Evolutionary conservation across 2,329 filamentous ascomycete genomes (phyloP).

Genomic region (Septoria petroselini): DNA sequence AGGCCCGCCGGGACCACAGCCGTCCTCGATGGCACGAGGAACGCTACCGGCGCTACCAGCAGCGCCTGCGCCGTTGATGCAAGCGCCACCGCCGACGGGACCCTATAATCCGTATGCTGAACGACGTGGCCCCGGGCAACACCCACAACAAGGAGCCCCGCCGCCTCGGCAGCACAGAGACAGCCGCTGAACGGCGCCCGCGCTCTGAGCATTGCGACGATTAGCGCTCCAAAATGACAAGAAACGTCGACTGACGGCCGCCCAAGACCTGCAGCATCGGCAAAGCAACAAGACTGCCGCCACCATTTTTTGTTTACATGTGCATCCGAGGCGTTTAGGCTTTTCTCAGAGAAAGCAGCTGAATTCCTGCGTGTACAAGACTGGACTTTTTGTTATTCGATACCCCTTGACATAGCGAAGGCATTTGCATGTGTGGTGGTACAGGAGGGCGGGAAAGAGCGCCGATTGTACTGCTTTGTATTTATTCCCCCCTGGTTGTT

Average conservation of each 20-base stretch:
- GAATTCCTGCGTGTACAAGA: conserved; percentile 7
- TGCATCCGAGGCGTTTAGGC: not conserved
- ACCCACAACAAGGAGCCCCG: not conserved
- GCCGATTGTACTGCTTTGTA: not conserved
- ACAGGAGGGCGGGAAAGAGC: conserved; percentile 1
- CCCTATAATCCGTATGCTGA: conserved; percentile 37
- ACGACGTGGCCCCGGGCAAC: conserved; percentile 13
- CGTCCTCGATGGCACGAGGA: conserved; percentile 23
- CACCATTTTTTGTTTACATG: not conserved
- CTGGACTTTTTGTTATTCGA: conserved; percentile 11
- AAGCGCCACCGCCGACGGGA: conserved; percentile 36
- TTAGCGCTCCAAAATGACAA: not conserved
- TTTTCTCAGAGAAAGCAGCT: not conserved
- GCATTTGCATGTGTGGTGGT: conserved; percentile 11
- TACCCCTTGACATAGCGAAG: conserved; percentile 12
- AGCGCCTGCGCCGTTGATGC: conserved; percentile 29
- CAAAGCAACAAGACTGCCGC: conserved; percentile 3
- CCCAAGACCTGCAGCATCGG: conserved; percentile 5
- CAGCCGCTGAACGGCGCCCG: conserved; percentile 2
- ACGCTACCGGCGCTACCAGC: conserved; percentile 17
- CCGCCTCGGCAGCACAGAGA: conserved; percentile 12
- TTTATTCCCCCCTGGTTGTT: not conserved
- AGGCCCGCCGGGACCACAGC: conserved; percentile 21
- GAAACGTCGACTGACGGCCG: not conserved
- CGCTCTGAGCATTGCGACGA: not conserved